Base-by-base conservation (phyloP, 2,329 filamentous ascomycete genomes). In the Colletotrichum cereale region DNA sequence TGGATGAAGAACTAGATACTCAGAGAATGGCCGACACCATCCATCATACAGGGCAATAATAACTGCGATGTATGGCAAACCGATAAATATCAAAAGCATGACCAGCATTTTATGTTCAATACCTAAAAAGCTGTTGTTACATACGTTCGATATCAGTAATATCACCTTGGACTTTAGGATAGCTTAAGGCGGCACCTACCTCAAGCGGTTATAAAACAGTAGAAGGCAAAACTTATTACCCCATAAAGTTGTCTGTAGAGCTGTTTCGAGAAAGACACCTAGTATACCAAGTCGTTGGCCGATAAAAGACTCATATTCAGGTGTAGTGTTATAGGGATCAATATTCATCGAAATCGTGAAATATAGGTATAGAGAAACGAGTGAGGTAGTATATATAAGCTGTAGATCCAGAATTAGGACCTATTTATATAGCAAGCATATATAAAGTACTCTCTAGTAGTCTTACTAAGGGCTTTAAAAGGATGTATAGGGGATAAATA, bases 341-440 rank as follows among this genome's bases (percentile, higher is more conserved):
- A 50, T 8, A 7, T 1, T 8, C 12, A 14, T 18, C 6, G 24
- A 26, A 3, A 2, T 8, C 18, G 18, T 5, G 4, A 18, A 18
- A 8, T 29, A 18, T 4, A 50, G 16, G 12, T 50, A 50, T 14
- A 50, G 16, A 8, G 24, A 6, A 5, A 26, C 24, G 0, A 50
- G 2, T 6, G 48, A 16, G 2, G 24, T 50, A 14, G 48, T 50
- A 29, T 50, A 50, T 29, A 18, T 26, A 7, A 29, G 12, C 48
- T 50, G 10, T n/a, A 11, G 6, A n/a, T 3, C 11, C 2, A 2
- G 24, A 1, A 29, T 16, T 6, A 50, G 24, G 24, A 29, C 5
- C 8, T 2, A 8, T 3, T 8, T 1, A 18, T 29, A 8, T 2
- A 3, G 12, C 3, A 7, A 16, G 4, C 2, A 42, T 42, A 12